phyloP scores from a whole-genome alignment of 441 rosid species.

The Bocquillonia castaneifolia region DNA sequence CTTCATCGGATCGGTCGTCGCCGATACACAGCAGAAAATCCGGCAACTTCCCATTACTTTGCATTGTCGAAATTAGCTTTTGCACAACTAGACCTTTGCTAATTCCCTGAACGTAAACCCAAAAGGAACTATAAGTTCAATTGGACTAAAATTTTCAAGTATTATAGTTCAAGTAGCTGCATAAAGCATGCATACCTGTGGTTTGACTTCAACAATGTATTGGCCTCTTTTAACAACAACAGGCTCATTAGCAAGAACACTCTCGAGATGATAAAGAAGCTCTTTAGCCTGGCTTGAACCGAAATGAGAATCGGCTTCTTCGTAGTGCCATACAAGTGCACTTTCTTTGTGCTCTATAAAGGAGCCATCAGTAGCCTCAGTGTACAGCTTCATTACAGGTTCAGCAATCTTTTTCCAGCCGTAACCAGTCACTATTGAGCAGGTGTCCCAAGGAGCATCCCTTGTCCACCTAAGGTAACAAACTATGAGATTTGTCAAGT shows the following conservation, averaged over 20 bases:
- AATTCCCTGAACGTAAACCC: conserved; percentile 42
- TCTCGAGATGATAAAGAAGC: conserved; percentile 76
- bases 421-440: conserved; percentile 33
- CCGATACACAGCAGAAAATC: conserved; percentile 80
- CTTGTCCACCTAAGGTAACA: conserved; percentile 50
- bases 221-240: conserved; percentile 79
- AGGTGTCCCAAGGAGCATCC: conserved; percentile 52
- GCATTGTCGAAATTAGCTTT: conserved; percentile 46
- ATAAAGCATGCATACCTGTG: conserved; percentile 85
- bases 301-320: conserved; percentile 60
- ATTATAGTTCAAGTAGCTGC: no score
- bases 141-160: no score
- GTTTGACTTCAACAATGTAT: conserved; percentile 73
- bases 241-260: conserved; percentile 72
- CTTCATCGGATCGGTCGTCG: conserved; percentile 76
- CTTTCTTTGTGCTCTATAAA: conserved; percentile 66
- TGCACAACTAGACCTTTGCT: conserved; percentile 71
- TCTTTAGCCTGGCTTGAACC: conserved; percentile 72
- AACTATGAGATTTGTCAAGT: neutral
- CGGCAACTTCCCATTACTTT: conserved; percentile 40
- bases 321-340: conserved; percentile 78
- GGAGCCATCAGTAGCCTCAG: conserved; percentile 74
- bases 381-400: conserved; percentile 72
- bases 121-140: neutral
- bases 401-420: conserved; percentile 59